These are phyloP conservation scores for Stagonosporopsis cucurbitacearum DNA, from an alignment of 2,329 filamentous ascomycete genomes.

Conservation along the genomic window DNA sequence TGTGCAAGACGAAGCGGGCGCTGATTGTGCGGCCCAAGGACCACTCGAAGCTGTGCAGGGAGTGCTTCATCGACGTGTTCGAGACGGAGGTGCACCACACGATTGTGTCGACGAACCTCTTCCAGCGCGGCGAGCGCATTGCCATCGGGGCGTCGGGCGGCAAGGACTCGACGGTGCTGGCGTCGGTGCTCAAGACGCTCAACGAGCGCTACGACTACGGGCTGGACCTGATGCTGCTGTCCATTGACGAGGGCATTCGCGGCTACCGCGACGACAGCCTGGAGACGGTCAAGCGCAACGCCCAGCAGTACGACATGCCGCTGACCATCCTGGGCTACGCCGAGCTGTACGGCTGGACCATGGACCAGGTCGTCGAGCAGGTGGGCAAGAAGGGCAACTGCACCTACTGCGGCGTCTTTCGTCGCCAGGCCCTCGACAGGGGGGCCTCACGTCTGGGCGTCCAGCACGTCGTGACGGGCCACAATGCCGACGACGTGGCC, in stretches of 20 bases:
- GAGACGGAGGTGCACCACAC: constrained; percentile 95
- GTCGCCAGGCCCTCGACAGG: constrained; percentile 89
- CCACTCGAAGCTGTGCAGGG: constrained; percentile 87
- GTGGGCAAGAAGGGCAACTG: constrained; percentile 99
- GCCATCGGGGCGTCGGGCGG: constrained; percentile 96
- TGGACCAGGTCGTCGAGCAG: constrained; percentile 97
- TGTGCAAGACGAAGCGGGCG: constrained; percentile 78
- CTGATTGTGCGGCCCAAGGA: constrained; percentile 95
- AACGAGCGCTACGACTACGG: constrained; percentile 90
- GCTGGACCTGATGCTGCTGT: constrained; percentile 83
- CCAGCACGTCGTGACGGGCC: constrained; percentile 92
- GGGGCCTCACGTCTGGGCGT: constrained; percentile 88
- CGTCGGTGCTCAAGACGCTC: constrained; percentile 90
- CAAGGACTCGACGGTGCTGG: constrained; percentile 96
- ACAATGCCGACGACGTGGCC: constrained; percentile 96
- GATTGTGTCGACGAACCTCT: constrained; percentile 81
- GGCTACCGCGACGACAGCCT: constrained; percentile 95
- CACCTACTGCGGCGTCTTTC: constrained; percentile 97
- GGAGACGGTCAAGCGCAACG: constrained; percentile 95
- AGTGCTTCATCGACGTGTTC: constrained; percentile 86
- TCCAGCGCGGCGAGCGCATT: constrained; percentile 80
- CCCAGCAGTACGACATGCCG: constrained; percentile 86
- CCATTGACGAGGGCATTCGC: constrained; percentile 96
- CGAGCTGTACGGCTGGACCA: constrained; percentile 97
- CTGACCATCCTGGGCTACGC: constrained; percentile 92